Conservation (phyloP, 2,329 filamentous ascomycete genomes). For the Herpotrichia juniperi region DNA sequence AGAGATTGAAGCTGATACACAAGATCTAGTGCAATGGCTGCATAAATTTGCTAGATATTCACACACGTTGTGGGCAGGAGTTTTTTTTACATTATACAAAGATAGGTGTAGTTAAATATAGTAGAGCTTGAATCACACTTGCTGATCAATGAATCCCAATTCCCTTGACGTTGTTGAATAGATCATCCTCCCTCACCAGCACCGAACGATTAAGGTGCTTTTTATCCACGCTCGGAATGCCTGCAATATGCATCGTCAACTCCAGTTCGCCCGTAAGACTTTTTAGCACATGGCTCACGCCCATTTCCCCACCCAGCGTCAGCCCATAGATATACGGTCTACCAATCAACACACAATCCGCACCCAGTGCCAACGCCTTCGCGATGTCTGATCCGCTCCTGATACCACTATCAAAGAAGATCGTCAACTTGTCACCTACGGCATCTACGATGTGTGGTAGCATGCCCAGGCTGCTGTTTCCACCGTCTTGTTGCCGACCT, state of each 20-base stretch:
- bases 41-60: too few relatives aligned
- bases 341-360: constrained; percentile 63
- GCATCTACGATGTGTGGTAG: constrained; percentile 65
- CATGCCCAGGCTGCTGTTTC: constrained; percentile 58
- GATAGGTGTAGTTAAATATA: too few relatives aligned
- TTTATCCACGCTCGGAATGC: constrained; percentile 25
- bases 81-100: too few relatives aligned
- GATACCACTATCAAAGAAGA: constrained; percentile 60
- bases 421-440: constrained; percentile 28
- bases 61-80: too few relatives aligned
- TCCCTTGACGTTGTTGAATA: constrained; percentile 24
- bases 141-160: constrained; percentile 5
- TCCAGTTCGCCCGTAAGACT: constrained; percentile 27
- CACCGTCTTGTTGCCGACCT: constrained; percentile 59
- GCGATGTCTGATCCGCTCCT: constrained; percentile 57
- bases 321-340: constrained; percentile 65
- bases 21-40: constrained; percentile 2
- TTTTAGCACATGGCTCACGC: constrained; percentile 52
- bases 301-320: constrained; percentile 60
- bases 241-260: constrained; percentile 30
- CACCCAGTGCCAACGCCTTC: constrained; percentile 61
- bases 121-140: too few relatives aligned
- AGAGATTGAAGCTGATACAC: constrained; percentile 16
- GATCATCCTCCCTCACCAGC: constrained; percentile 26
- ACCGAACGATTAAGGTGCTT: constrained; percentile 25